Base-by-base conservation (phyloP, 164 flowering plant species). In the Malania oleifera region DNA sequence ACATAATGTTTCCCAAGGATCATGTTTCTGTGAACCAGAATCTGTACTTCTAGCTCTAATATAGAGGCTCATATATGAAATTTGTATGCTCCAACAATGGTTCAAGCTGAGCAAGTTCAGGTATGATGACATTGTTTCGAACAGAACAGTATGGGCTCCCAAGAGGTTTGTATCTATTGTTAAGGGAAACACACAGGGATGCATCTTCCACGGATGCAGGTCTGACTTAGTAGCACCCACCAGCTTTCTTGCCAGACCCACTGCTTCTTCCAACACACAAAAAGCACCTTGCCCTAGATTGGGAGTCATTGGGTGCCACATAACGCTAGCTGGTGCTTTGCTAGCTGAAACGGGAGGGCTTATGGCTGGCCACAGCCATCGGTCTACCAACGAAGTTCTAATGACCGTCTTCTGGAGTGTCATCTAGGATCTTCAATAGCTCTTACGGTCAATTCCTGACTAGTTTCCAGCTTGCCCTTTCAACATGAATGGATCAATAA, bases 261-360 rank as follows among this genome's bases (percentile, higher is more conserved):
- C 76, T 2, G 98, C 74, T 72, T 92, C 98, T 55, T 89, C 98
- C 47, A 92, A 51, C 3, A 96, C 96, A 70, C 95, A 85, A 52
- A 96, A 89, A 23, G 86, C 98, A 20, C 96, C 98, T 80, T 89
- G 98, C 7, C 98, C 98, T 0, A 89, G 87, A 70, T 92, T 92
- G 26, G 96, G 98, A 25, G 98, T 92, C 98, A 92, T 92, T 4
- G 98, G 98, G 54, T 92, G 98, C 98, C 98, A 89, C 10, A 96
- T 96, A 73, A 89, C 98, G 12, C 98, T 96, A 0, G 64, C 95
- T 23, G 89, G 76, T 15, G 80, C 82, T 25, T 77, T 72, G 7
- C 82, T 80, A 0, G 63, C 18, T 52, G 88, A 84, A 44, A 80
- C 88, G 0, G 81, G 67, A 37, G 98, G 96, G 67, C 78, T 82